These are phyloP conservation scores for Monilinia fructicola DNA, from an alignment of 2,329 filamentous ascomycete species.

Conservation along the genomic window DNA sequence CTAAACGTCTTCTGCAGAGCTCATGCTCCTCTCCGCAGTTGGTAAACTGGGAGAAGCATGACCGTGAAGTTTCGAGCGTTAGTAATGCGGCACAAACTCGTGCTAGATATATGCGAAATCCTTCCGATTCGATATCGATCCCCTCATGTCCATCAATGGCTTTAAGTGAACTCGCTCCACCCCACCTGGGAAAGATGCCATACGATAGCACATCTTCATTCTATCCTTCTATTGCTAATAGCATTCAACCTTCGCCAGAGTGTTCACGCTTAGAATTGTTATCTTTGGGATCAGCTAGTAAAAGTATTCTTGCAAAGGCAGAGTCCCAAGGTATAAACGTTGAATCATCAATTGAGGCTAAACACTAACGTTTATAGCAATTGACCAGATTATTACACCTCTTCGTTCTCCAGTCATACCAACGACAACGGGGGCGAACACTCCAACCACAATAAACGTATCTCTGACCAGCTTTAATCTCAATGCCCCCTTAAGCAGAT, in stretches of 20 bases:
- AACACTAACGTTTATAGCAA: constrained; percentile 4
- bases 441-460: constrained; percentile 26
- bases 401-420: constrained; percentile 3
- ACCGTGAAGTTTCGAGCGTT: constrained; percentile 29
- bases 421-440: neutral
- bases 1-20: constrained; percentile 32
- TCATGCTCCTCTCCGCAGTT: constrained; percentile 34
- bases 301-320: constrained; percentile 17
- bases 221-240: constrained; percentile 31
- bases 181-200: constrained; percentile 30
- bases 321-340: constrained; percentile 21
- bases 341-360: neutral
- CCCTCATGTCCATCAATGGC: constrained; percentile 21
- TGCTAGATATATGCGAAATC: constrained; percentile 28
- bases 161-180: constrained; percentile 32
- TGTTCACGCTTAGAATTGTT: constrained; percentile 32
- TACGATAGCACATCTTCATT: constrained; percentile 32
- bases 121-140: constrained; percentile 29
- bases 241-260: constrained; percentile 32
- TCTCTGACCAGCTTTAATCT: constrained; percentile 28
- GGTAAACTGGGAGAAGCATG: constrained; percentile 29
- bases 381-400: neutral
- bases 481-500: constrained; percentile 25
- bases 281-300: constrained; percentile 24
- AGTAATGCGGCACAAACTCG: constrained; percentile 27